A percentile compares a stretch with the other conserved stretches of the same genome.
These are phyloP conservation scores for Solanum sitiens DNA, from an alignment of 257 asterid genomes.

Conservation along the genomic window DNA sequence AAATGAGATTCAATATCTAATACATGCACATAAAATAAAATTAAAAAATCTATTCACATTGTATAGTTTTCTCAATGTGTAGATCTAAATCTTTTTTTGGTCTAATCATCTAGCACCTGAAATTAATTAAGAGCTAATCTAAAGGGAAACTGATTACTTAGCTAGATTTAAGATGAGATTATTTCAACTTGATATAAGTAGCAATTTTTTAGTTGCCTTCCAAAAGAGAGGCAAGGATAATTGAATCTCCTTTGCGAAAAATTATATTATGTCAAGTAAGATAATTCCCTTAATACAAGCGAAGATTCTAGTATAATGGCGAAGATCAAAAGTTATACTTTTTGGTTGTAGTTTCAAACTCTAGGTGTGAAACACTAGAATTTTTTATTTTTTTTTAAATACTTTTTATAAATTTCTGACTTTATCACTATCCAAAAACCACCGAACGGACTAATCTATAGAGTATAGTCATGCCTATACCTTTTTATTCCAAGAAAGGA, in stretches of 20 bases:
- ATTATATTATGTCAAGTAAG: neutral
- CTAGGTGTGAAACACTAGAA: neutral
- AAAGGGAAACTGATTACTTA: neutral
- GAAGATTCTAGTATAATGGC: neutral
- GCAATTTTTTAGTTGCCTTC: neutral
- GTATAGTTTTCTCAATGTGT: neutral
- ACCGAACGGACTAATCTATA: neutral
- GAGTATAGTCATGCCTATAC: neutral
- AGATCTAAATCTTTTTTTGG: neutral
- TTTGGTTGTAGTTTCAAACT: neutral
- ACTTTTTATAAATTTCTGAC: neutral
- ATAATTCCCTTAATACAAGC: neutral
- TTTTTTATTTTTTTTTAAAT: too few relatives aligned
- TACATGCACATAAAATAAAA: too few relatives aligned
- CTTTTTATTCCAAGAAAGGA: neutral
- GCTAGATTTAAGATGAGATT: neutral
- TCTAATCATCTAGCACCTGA: neutral
- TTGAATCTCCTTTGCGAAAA: neutral
- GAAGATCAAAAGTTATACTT: neutral
- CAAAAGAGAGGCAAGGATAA: neutral
- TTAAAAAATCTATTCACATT: neutral
- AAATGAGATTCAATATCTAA: neutral
- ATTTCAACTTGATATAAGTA: neutral
- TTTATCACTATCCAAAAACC: fast-evolving
- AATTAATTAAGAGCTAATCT: neutral